These are phyloP conservation scores for Nakazawaea ishiwadae DNA, from an alignment of 805 yeast species.

Conservation along the genomic window DNA sequence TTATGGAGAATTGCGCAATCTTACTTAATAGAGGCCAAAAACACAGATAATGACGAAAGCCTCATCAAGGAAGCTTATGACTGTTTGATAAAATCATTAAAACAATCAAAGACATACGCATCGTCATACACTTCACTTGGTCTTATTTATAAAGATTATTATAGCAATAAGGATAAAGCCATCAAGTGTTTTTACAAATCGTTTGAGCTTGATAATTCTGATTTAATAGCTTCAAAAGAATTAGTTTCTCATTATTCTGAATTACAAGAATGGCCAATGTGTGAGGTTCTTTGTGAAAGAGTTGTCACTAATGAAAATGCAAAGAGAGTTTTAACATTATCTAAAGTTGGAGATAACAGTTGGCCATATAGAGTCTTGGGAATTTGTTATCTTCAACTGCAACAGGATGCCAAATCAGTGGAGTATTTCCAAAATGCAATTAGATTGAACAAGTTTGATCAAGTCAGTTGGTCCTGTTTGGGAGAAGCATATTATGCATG, in stretches of 20 bases:
- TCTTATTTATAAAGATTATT: constrained; percentile 54
- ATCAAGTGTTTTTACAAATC: constrained; percentile 86
- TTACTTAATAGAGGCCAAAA: constrained; percentile 32
- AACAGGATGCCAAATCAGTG: constrained; percentile 73
- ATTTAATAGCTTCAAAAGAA: constrained; percentile 67
- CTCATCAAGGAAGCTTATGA: constrained; percentile 48
- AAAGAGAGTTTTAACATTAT: constrained; percentile 38
- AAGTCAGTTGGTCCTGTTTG: constrained; percentile 88
- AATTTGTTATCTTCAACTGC: constrained; percentile 63
- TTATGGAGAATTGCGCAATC: constrained; percentile 76
- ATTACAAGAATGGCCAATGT: constrained; percentile 77
- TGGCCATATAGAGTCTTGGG: constrained; percentile 95
- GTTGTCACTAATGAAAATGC: constrained; percentile 63
- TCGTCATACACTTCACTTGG: constrained; percentile 85
- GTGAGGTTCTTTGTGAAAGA: constrained; percentile 65
- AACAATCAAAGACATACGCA: constrained; percentile 60
- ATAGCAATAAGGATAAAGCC: constrained; percentile 61
- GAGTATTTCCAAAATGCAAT: constrained; percentile 87
- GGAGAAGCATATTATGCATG: constrained; percentile 91
- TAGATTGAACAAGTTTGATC: constrained; percentile 60
- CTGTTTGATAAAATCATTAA: constrained; percentile 55
- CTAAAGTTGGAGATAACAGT: constrained; percentile 29
- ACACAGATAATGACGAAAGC: constrained; percentile 19
- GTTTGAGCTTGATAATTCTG: constrained; percentile 78
- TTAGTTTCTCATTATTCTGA: constrained; percentile 68